phyloP scores from a whole-genome alignment of 202 grass and related monocot species.

The Saccharum hybrid region DNA sequence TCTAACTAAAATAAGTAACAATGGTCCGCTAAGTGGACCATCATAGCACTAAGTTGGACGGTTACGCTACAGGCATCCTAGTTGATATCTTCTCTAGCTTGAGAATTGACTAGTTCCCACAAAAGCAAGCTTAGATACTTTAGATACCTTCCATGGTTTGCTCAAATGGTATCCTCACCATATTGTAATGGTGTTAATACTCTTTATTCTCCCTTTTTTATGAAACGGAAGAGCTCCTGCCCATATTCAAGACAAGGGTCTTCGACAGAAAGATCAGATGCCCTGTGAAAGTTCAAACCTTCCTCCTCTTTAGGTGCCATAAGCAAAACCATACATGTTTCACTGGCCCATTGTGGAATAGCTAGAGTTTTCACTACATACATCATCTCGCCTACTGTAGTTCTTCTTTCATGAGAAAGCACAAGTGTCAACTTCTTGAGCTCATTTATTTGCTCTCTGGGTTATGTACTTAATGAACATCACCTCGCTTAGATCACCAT shows the following conservation, averaged over 20 bases:
- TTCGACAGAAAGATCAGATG: not conserved
- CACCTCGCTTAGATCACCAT: no score
- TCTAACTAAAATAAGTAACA: no score
- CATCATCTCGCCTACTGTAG: not conserved
- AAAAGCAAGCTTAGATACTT: not conserved
- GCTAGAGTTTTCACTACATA: not conserved
- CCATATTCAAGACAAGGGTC: conserved; percentile 15
- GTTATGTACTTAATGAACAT: no score
- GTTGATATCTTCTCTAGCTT: conserved; percentile 2
- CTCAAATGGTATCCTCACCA: no score
- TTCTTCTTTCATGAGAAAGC: not conserved
- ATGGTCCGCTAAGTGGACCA: not conserved
- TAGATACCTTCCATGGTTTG: not conserved
- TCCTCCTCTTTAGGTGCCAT: not conserved
- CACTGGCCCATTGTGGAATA: not conserved
- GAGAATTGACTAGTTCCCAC: not conserved
- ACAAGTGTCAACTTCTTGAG: not conserved
- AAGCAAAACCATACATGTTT: not conserved
- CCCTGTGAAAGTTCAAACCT: not conserved
- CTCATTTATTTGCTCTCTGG: not conserved
- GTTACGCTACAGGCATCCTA: not conserved
- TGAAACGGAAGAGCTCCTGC: not conserved
- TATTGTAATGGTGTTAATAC: no score
- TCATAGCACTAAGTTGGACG: not conserved
- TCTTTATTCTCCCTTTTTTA: not conserved